Conservation (phyloP, 148 eudicot genomes). For the Linanthus parryae region DNA sequence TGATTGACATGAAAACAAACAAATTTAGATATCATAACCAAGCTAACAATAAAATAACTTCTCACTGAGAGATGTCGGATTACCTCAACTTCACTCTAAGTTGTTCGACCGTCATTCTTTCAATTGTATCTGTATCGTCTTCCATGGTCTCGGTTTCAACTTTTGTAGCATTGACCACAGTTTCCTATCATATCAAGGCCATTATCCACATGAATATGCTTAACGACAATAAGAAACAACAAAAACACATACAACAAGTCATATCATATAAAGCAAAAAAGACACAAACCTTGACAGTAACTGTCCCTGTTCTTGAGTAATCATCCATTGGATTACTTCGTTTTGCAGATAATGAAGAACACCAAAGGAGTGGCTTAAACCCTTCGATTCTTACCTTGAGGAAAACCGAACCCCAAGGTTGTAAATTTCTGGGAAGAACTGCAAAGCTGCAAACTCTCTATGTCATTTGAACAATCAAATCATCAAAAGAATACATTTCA, state of each 20-base stretch:
- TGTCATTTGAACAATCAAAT: too few species aligned
- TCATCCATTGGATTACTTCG: conserved; percentile 11
- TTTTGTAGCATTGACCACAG: conserved; percentile 11
- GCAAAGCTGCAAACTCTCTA: too few species aligned
- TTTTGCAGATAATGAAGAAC: conserved; percentile 13
- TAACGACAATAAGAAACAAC: neutral
- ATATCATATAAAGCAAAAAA: neutral
- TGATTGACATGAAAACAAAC: neutral
- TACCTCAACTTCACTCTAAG: conserved; percentile 62
- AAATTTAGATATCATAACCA: neutral
- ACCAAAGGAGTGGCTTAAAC: conserved; percentile 15
- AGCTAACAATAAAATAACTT: too few species aligned
- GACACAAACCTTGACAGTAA: conserved; percentile 14
- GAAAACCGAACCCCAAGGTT: conserved; percentile 11
- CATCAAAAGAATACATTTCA: too few species aligned
- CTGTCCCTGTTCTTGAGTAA: conserved; percentile 14
- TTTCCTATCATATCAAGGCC: conserved; percentile 18
- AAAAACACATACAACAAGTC: neutral
- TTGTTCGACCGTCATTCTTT: conserved; percentile 55
- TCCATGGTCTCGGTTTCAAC: conserved; percentile 17
- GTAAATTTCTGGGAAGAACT: conserved; percentile 27
- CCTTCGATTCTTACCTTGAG: conserved; percentile 26
- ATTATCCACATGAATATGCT: neutral
- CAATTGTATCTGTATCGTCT: conserved; percentile 27
- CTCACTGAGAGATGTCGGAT: too few species aligned